Conservation (phyloP, 2,329 filamentous ascomycete genomes). For the Microsporum ferrugineum region DNA sequence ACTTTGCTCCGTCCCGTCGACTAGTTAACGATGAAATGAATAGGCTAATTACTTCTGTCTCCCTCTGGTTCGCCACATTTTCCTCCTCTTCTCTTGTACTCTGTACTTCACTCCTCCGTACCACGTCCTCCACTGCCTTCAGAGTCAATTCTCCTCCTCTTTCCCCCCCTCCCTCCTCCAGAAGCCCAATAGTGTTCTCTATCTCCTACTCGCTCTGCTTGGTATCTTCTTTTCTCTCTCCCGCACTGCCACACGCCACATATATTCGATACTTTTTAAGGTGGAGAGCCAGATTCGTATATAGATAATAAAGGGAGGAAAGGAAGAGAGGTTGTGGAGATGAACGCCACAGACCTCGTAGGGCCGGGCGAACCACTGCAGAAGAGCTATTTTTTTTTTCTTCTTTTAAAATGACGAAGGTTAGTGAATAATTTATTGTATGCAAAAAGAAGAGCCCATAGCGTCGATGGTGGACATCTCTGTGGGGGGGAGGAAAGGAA, state of each 20-base stretch:
- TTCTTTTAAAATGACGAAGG: background rate
- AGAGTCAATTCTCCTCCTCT: background rate
- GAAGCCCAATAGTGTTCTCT: background rate
- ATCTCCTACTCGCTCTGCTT: background rate
- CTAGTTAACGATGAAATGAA: background rate
- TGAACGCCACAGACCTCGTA: background rate
- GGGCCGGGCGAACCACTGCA: background rate
- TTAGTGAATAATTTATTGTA: no score
- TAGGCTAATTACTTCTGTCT: background rate
- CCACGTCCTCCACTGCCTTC: background rate
- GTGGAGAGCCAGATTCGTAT: background rate
- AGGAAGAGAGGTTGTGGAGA: background rate
- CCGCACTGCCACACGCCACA: slow-evolving; percentile 2
- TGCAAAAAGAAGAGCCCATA: background rate
- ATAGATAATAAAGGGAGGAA: background rate
- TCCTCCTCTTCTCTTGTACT: background rate
- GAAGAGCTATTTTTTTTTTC: background rate
- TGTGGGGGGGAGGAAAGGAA: background rate
- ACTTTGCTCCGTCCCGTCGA: background rate
- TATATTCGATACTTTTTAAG: background rate
- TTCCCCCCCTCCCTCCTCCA: background rate
- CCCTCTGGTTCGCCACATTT: background rate
- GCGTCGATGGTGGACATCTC: background rate
- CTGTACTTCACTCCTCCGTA: background rate
- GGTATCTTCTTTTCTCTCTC: background rate